A percentile compares a stretch with the other conserved stretches of the same genome.
These are phyloP conservation scores for Poa pratensis DNA, from an alignment of 176 grass and related monocot species.

Conservation along the genomic window DNA sequence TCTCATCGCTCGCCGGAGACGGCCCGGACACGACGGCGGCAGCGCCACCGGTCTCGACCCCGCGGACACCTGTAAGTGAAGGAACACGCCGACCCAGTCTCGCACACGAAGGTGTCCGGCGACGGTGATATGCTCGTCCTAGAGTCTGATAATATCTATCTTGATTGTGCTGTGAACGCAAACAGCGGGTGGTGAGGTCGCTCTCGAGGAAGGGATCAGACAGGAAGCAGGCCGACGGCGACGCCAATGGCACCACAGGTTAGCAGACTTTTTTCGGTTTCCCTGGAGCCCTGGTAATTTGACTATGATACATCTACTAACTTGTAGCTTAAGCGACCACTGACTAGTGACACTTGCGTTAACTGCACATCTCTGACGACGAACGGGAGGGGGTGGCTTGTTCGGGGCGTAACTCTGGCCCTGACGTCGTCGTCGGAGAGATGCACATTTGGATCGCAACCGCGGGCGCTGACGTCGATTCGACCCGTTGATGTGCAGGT, in stretches of 20 bases:
- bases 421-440: neutral
- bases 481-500: constrained; percentile 1
- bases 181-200: constrained; percentile 66
- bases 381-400: neutral
- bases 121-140: neutral
- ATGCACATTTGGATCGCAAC: neutral
- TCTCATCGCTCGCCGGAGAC: constrained; percentile 54
- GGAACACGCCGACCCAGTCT: neutral
- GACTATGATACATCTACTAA: neutral
- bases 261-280: no score
- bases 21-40: neutral
- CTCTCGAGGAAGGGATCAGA: constrained; percentile 70
- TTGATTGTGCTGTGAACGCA: constrained; percentile 15
- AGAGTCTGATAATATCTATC: constrained; percentile 30
- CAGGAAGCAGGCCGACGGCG: constrained; percentile 61
- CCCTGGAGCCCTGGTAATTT: neutral
- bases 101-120: neutral
- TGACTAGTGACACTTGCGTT: neutral
- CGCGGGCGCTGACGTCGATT: neutral
- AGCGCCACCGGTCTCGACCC: neutral
- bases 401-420: neutral
- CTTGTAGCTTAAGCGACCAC: constrained; percentile 8
- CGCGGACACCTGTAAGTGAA: constrained; percentile 47
- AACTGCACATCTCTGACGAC: neutral
- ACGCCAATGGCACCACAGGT: constrained; percentile 56